Conservation (phyloP, 2,329 filamentous ascomycete genomes). For the Gaeumannomyces tritici region DNA sequence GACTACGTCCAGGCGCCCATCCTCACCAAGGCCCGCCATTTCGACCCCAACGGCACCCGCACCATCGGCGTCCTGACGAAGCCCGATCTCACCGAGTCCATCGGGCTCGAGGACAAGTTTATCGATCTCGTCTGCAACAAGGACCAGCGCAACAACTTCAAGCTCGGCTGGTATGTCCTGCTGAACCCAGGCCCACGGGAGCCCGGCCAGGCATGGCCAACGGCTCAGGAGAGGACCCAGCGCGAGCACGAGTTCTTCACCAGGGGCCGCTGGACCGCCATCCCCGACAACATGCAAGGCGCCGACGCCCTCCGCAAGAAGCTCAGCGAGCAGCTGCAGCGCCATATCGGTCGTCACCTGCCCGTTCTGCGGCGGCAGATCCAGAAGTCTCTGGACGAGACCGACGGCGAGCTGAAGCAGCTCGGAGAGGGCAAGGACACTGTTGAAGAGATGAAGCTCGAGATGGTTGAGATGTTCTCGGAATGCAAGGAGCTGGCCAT, state of each 20-base stretch:
- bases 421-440: constrained; percentile 42
- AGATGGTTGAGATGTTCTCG: constrained; percentile 43
- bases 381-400: constrained; percentile 37
- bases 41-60: constrained; percentile 37
- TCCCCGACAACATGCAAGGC: constrained; percentile 38
- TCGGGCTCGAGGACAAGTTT: constrained; percentile 43
- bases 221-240: constrained; percentile 28
- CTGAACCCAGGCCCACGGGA: constrained; percentile 35
- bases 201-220: constrained; percentile 33
- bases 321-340: constrained; percentile 38
- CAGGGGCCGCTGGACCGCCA: constrained; percentile 35
- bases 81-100: constrained; percentile 41
- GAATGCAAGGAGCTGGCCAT: constrained; percentile 43
- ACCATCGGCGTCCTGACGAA: constrained; percentile 44
- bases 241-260: constrained; percentile 39
- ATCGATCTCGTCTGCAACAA: constrained; percentile 42
- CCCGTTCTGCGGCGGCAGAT: constrained; percentile 40
- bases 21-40: constrained; percentile 38
- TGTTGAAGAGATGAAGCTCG: constrained; percentile 41
- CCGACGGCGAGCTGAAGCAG: constrained; percentile 37
- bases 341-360: constrained; percentile 42
- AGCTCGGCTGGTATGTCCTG: constrained; percentile 41
- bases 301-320: constrained; percentile 35
- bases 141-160: constrained; percentile 39
- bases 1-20: constrained; percentile 45